Base-by-base conservation (phyloP, 768 basidiomycete species). In the Hygrophoropsis aurantiaca region DNA sequence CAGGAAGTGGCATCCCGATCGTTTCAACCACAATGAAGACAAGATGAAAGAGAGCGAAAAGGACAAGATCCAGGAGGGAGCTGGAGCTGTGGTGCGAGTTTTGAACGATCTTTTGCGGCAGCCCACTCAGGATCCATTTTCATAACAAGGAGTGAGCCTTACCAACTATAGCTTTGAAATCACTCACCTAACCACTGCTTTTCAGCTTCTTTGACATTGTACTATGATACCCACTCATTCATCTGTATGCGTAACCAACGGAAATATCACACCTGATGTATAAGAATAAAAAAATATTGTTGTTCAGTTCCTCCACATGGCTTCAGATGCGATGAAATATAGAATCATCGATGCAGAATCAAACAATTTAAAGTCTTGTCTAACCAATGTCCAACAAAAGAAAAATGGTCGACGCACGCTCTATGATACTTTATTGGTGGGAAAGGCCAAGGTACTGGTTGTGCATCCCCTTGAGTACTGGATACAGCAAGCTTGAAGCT, bases 1-100 rank as follows among this genome's bases (percentile, higher is more conserved):
- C 55, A 77, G 79, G 64, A 69, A 75, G 53, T 91, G 87, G 88
- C 88, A 91, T 65, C 88, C 89, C 4, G 89, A 91, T 66, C 80
- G 85, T 26, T 90, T 91, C 58, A 84, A 90, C 81, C 80, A 27
- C 82, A 84, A 61, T 67, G 79, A 44, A 61, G 90, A 58, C 10
- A 82, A 82, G 64, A 85, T 90, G 40, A 65, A 70, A 40, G 81
- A 83, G 51, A 72, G 61, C 27, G 85, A 90, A 50, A 75, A 73
- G 60, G 86, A 81, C 58, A 77, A 64, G 57, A 86, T 91, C 41
- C 77, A 79, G 65, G 76, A 78, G 47, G 89, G 83, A n/a, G 85
- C 85, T 1, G 87, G 87, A 21, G 66, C 68, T 23, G 89, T 92
- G 42, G 83, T 80, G 40, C 73, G 88, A 53, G 78, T 72, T 61